Evolutionary conservation across 164 flowering plant genomes (phyloP).

Genomic region (Tetrastigma voinierianum): DNA sequence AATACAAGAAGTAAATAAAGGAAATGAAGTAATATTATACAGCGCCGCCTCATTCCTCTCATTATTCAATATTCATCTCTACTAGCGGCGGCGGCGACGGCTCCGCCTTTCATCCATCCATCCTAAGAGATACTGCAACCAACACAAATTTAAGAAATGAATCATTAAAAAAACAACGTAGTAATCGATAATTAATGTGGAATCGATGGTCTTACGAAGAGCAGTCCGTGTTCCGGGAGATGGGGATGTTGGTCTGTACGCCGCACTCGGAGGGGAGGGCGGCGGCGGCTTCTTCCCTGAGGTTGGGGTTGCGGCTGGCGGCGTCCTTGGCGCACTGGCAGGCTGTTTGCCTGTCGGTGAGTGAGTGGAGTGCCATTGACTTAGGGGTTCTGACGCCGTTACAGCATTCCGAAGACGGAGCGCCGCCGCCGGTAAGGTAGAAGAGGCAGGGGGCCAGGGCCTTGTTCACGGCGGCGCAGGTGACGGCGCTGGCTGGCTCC

Average conservation of each 20-base stretch:
- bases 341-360: constrained; percentile 13
- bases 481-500: not conserved
- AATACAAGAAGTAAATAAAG: too few species aligned
- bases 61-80: too few species aligned
- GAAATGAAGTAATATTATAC: too few species aligned
- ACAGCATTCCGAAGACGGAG: constrained; percentile 1
- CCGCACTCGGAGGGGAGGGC: constrained; percentile 16
- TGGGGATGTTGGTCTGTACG: constrained; percentile 12
- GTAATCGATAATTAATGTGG: too few species aligned
- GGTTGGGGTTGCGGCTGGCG: constrained; percentile 1
- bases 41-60: too few species aligned
- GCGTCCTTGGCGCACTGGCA: constrained; percentile 19
- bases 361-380: not conserved
- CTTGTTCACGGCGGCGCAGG: constrained; percentile 1
- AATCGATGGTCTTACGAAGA: too few species aligned
- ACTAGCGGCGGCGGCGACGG: too few species aligned
- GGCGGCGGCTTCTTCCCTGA: constrained; percentile 11
- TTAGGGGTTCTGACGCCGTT: not conserved
- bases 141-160: too few species aligned
- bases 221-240: constrained; percentile 12
- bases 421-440: constrained; percentile 1
- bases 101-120: too few species aligned
- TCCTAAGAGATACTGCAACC: too few species aligned
- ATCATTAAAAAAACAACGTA: too few species aligned
- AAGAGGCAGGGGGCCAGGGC: constrained; percentile 1